Evolutionary conservation across 2,329 filamentous ascomycete genomes (phyloP).

Genomic region (Colletotrichum eleusines): DNA sequence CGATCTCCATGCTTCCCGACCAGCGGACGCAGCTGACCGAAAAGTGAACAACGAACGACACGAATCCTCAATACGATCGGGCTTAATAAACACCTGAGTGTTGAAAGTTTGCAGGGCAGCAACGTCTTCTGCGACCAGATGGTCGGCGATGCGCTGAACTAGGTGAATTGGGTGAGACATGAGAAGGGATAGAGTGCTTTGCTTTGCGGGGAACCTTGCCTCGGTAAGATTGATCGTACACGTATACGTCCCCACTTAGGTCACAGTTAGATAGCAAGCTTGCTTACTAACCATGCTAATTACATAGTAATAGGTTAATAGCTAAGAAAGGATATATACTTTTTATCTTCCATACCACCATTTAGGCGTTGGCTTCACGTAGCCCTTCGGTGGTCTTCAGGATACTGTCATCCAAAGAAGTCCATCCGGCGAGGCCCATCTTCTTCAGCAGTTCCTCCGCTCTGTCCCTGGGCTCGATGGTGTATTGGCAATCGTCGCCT

Average conservation of each 20-base stretch:
- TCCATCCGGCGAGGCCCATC: constrained; percentile 42
- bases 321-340: too few species aligned
- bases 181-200: neutral
- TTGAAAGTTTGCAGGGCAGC: neutral
- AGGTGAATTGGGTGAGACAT: neutral
- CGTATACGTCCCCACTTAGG: neutral
- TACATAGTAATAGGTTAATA: too few species aligned
- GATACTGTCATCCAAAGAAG: constrained; percentile 39
- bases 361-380: too few species aligned
- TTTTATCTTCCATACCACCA: too few species aligned
- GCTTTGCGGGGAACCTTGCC: neutral
- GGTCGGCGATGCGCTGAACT: neutral
- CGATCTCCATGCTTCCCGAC: constrained; percentile 2
- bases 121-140: too few species aligned
- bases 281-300: too few species aligned
- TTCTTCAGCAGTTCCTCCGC: constrained; percentile 43
- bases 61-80: too few species aligned
- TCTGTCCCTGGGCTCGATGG: constrained; percentile 32
- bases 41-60: neutral
- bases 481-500: constrained; percentile 6
- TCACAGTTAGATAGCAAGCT: too few species aligned
- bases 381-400: too few species aligned
- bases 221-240: neutral
- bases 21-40: neutral
- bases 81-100: neutral